A percentile compares a stretch with the other conserved stretches of the same genome.
Conservation (phyloP, 495 filamentous ascomycete species). For the Parmelia sp. region DNA sequence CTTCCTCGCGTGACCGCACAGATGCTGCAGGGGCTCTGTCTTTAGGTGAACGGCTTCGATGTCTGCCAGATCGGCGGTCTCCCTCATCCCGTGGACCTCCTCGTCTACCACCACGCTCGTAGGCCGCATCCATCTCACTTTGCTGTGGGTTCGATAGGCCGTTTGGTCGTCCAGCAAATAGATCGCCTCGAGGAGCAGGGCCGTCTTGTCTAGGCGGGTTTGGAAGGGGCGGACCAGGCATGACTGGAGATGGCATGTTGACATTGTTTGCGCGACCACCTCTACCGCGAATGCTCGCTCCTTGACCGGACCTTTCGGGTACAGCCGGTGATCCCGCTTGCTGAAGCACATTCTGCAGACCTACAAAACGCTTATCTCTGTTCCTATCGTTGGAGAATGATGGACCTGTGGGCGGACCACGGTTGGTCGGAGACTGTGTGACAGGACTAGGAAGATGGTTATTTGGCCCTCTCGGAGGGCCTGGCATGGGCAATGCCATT, state of each 20-base stretch:
- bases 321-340: slow-evolving; percentile 17
- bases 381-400: slow-evolving; percentile 17
- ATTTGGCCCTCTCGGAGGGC: slow-evolving; percentile 21
- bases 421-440: slow-evolving; percentile 18
- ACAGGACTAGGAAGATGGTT: slow-evolving; percentile 19
- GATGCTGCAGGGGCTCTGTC: slow-evolving; percentile 7
- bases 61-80: slow-evolving; percentile 23
- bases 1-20: slow-evolving; percentile 20
- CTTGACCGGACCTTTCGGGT: slow-evolving; percentile 25
- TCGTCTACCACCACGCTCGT: slow-evolving; percentile 19
- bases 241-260: slow-evolving; percentile 18
- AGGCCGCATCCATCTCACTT: slow-evolving; percentile 19
- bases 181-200: slow-evolving; percentile 16
- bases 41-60: slow-evolving; percentile 18
- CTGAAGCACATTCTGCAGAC: slow-evolving; percentile 26
- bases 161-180: slow-evolving; percentile 22
- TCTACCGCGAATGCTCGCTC: slow-evolving; percentile 28
- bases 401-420: slow-evolving; percentile 28
- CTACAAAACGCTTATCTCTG: slow-evolving; percentile 28
- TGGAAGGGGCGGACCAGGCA: slow-evolving; percentile 20
- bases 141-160: slow-evolving; percentile 8
- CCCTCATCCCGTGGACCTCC: slow-evolving; percentile 17
- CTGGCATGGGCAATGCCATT: slow-evolving; percentile 11
- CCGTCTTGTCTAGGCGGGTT: slow-evolving; percentile 12
- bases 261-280: slow-evolving; percentile 26